These are phyloP conservation scores for Aspergillus baeticus DNA, from an alignment of 495 filamentous ascomycete genomes.

Conservation along the genomic window DNA sequence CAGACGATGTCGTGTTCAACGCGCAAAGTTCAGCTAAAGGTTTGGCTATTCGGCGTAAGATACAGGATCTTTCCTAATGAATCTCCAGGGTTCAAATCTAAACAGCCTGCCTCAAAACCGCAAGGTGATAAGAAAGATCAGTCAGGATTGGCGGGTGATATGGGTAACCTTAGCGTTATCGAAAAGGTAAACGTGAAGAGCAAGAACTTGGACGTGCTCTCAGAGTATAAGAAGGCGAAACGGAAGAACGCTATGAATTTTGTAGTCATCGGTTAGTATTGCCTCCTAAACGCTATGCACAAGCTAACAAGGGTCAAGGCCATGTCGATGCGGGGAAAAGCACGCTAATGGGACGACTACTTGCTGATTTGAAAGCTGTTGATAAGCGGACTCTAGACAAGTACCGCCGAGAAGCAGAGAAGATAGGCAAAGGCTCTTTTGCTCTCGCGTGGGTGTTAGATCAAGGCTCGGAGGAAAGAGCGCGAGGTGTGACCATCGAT, in stretches of 20 bases:
- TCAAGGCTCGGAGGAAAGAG: conserved; percentile 82
- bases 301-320: conserved; percentile 48
- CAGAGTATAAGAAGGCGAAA: conserved; percentile 73
- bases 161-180: conserved; percentile 63
- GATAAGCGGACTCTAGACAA: conserved; percentile 84
- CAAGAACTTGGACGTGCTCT: conserved; percentile 82
- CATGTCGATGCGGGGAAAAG: conserved; percentile 98
- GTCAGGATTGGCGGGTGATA: conserved; percentile 40
- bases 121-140: conserved; percentile 41
- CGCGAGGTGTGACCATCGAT: conserved; percentile 93
- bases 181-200: conserved; percentile 73
- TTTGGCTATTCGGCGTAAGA: conserved; percentile 58
- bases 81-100: conserved; percentile 47
- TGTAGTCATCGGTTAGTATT: conserved; percentile 80
- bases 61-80: conserved; percentile 40
- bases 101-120: conserved; percentile 42
- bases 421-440: conserved; percentile 92
- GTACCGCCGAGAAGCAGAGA: conserved; percentile 83
- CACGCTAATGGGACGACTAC: conserved; percentile 93
- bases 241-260: conserved; percentile 86
- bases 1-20: conserved; percentile 84
- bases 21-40: conserved; percentile 82
- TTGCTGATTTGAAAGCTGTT: conserved; percentile 84
- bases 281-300: background rate
- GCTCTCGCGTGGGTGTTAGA: conserved; percentile 96